Base-by-base conservation (phyloP, 169 alveolate species). In the Plasmodium vivax region DNA sequence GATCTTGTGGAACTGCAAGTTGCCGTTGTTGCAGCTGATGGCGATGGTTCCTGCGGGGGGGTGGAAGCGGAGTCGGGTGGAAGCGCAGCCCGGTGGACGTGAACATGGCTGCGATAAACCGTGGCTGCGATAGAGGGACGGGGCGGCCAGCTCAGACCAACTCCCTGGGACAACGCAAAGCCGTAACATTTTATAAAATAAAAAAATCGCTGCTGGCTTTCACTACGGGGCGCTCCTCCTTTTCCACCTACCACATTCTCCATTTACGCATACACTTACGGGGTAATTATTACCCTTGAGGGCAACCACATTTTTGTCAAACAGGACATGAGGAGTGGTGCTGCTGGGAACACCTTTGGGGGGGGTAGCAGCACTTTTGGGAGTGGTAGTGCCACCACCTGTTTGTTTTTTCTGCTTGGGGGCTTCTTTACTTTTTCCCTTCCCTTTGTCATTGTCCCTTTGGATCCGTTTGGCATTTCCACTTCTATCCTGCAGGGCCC, bases 191-290 rank as follows among this genome's bases (percentile, higher is more conserved):
- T 51, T 19, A 16, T 51, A 51, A 51, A 14, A 51, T 14, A 51
- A 82, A 82, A 23, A 82, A 27, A 79, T 32, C n/a, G 10, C 4
- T 79, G 27, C 34, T 32, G 12, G 3, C 68, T 82, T n/a, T n/a
- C 68, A 51, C 27, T 45, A 43, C 0, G 12, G 16, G 47, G 43
- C 47, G 34, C n/a, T 34, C 23, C 45, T 77, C 47, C 23, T 23
- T 47, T 82, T 43, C 43, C 34, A 16, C 88, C 68, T 23, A 82
- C 88, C 88, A 82, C 68, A 82, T 82, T 82, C 68, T 41, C 74
- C 88, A 82, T 82, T 82, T 82, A 82, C 47, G 74, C 88, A 82
- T n/a, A 82, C 72, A 82, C 88, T 82, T 36, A 82, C 72, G 34
- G 88, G 88, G 68, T 82, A 82, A 47, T 82, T 82, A 36, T 82